Evolutionary conservation across 2,329 filamentous ascomycete species (phyloP).

Genomic region (Beauveria pseudobassiana): DNA sequence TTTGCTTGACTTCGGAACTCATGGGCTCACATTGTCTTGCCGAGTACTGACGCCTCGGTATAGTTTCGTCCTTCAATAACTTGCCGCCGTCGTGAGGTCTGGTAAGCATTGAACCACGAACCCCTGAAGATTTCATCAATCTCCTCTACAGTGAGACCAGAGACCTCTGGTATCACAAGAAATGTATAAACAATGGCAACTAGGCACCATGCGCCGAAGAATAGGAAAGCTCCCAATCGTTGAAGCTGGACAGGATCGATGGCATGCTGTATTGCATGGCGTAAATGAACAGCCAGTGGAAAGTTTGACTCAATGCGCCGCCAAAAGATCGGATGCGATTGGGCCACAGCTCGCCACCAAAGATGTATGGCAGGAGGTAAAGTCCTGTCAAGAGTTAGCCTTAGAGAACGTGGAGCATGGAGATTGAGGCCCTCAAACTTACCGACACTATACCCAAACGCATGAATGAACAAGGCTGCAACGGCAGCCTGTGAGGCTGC

Average conservation of each 20-base stretch:
- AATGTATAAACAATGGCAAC: conserved; percentile 28
- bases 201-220: conserved; percentile 29
- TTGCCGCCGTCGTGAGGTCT: too few relatives aligned
- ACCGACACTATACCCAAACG: conserved; percentile 33
- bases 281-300: conserved; percentile 24
- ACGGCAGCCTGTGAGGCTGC: conserved; percentile 31
- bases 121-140: conserved; percentile 24
- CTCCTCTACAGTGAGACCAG: conserved; percentile 26
- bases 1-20: too few relatives aligned
- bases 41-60: too few relatives aligned
- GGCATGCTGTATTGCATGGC: conserved; percentile 25
- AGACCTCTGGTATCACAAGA: conserved; percentile 29
- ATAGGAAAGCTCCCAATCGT: conserved; percentile 33
- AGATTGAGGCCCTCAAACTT: neutral
- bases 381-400: conserved; percentile 19
- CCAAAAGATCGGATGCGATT: conserved; percentile 38
- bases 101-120: conserved; percentile 12
- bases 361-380: conserved; percentile 35
- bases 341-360: conserved; percentile 37
- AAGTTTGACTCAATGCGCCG: conserved; percentile 24
- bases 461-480: conserved; percentile 37
- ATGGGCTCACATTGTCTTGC: too few relatives aligned
- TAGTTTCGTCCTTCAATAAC: too few relatives aligned
- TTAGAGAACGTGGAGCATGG: neutral
- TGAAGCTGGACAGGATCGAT: conserved; percentile 21